phyloP scores from a whole-genome alignment of 352 stramenopile species.

The Phytophthora niederhauseri region DNA sequence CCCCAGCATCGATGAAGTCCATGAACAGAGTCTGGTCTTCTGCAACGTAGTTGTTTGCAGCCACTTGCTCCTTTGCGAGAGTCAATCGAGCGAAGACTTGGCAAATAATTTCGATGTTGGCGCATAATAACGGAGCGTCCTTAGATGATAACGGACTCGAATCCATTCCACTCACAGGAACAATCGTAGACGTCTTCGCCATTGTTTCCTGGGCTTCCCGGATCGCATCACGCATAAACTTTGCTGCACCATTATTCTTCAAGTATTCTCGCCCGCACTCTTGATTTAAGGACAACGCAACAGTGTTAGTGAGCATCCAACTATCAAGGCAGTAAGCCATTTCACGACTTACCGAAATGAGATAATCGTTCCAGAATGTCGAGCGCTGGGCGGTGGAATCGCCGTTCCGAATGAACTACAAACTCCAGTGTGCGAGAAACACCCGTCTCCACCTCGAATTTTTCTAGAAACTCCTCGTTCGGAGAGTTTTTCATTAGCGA shows the following conservation, averaged over 20 bases:
- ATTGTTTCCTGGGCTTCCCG: constrained; percentile 33
- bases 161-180: constrained; percentile 29
- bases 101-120: constrained; percentile 40
- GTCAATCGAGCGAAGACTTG: constrained; percentile 43
- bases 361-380: constrained; percentile 61
- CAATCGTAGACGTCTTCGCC: constrained; percentile 19
- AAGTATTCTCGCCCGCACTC: constrained; percentile 23
- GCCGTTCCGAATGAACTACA: constrained; percentile 36
- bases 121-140: constrained; percentile 35
- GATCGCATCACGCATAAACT: constrained; percentile 15
- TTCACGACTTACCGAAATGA: constrained; percentile 42
- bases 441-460: constrained; percentile 37
- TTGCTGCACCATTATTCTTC: constrained; percentile 20
- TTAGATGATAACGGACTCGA: constrained; percentile 34
- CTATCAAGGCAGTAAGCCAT: neutral
- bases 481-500: constrained; percentile 37
- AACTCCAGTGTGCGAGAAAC: constrained; percentile 37
- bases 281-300: neutral
- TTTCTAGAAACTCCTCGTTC: constrained; percentile 34
- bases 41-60: neutral
- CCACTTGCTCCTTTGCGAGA: constrained; percentile 39
- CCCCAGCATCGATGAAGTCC: constrained; percentile 40
- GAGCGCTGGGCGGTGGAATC: constrained; percentile 48
- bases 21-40: constrained; percentile 17
- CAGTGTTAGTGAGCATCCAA: neutral